phyloP scores from a whole-genome alignment of 164 flowering plant genomes.

The Buxus sempervirens region DNA sequence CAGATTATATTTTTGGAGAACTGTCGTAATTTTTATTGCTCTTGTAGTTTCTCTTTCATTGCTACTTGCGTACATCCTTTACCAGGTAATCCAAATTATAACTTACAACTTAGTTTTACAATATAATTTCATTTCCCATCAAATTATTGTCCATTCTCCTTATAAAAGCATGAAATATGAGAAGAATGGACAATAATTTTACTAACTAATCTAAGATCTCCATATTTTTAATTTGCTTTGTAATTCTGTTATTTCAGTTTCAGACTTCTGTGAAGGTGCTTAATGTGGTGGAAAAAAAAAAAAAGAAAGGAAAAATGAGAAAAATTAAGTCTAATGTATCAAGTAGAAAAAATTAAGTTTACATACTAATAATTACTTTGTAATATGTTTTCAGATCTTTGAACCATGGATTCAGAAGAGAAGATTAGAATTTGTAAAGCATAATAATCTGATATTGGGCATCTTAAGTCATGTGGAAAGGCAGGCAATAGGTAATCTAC shows the following conservation, averaged over 20 bases:
- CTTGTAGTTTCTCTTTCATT: conserved; percentile 19
- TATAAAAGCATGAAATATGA: too few relatives aligned
- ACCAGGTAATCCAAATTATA: conserved; percentile 25
- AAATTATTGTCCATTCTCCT: too few relatives aligned
- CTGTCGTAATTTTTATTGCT: conserved; percentile 21
- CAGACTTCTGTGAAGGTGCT: too few relatives aligned
- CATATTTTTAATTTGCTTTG: too few relatives aligned
- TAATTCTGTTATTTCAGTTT: too few relatives aligned
- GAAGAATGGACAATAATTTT: too few relatives aligned
- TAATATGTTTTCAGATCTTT: conserved; percentile 22
- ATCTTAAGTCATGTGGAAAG: conserved; percentile 19
- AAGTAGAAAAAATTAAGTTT: too few relatives aligned
- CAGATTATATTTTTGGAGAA: conserved; percentile 6
- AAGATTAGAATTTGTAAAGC: conserved; percentile 25
- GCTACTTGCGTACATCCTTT: conserved; percentile 17
- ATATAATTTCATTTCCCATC: too few relatives aligned
- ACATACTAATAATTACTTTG: neutral
- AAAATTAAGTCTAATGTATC: too few relatives aligned
- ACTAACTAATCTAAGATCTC: too few relatives aligned
- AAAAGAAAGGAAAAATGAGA: too few relatives aligned
- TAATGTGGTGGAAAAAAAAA: too few relatives aligned
- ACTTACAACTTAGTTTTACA: neutral
- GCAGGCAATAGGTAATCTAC: conserved; percentile 17
- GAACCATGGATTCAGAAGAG: conserved; percentile 34
- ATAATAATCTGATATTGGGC: conserved; percentile 19